Conservation (phyloP, 768 basidiomycete genomes). For the Tricholoma matsutake region DNA sequence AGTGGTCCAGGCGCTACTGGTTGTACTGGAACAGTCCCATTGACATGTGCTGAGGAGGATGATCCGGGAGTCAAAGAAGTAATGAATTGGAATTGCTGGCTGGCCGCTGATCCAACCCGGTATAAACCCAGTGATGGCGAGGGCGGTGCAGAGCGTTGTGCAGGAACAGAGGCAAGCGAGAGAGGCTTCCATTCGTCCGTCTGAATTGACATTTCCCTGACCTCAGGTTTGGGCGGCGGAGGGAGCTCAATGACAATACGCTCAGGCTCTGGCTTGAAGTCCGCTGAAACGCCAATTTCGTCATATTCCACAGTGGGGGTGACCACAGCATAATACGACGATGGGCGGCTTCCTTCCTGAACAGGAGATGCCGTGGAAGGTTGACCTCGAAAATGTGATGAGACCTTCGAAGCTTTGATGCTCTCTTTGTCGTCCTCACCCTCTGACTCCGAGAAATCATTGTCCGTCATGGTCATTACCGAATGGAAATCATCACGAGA, state of each 20-base stretch:
- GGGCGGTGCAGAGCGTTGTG: slow-evolving; percentile 30
- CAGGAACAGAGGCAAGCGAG: slow-evolving; percentile 30
- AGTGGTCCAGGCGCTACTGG: slow-evolving; percentile 30
- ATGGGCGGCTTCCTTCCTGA: slow-evolving; percentile 24
- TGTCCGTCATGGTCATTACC: slow-evolving; percentile 66
- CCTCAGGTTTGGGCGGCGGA: slow-evolving; percentile 54
- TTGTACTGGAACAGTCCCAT: slow-evolving; percentile 34
- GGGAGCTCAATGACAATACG: slow-evolving; percentile 32
- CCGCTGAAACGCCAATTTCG: slow-evolving; percentile 40
- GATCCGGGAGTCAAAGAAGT: slow-evolving; percentile 43
- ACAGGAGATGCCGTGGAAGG: slow-evolving; percentile 28
- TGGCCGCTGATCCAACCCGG: slow-evolving; percentile 48
- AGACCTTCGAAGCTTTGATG: slow-evolving; percentile 61
- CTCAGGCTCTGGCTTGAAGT: slow-evolving; percentile 35
- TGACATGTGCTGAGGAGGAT: slow-evolving; percentile 24
- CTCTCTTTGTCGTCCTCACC: slow-evolving; percentile 66
- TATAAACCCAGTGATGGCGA: slow-evolving; percentile 43
- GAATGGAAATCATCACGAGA: slow-evolving; percentile 78
- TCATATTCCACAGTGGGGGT: slow-evolving; percentile 46
- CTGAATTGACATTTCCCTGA: slow-evolving; percentile 75
- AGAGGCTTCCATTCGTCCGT: slow-evolving; percentile 69
- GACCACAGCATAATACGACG: slow-evolving; percentile 31
- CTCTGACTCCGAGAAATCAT: slow-evolving; percentile 56
- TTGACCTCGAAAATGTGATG: slow-evolving; percentile 24
- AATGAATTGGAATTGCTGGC: slow-evolving; percentile 66